These are phyloP conservation scores for Colletotrichum magnum DNA, from an alignment of 2,329 filamentous ascomycete genomes.

Conservation along the genomic window DNA sequence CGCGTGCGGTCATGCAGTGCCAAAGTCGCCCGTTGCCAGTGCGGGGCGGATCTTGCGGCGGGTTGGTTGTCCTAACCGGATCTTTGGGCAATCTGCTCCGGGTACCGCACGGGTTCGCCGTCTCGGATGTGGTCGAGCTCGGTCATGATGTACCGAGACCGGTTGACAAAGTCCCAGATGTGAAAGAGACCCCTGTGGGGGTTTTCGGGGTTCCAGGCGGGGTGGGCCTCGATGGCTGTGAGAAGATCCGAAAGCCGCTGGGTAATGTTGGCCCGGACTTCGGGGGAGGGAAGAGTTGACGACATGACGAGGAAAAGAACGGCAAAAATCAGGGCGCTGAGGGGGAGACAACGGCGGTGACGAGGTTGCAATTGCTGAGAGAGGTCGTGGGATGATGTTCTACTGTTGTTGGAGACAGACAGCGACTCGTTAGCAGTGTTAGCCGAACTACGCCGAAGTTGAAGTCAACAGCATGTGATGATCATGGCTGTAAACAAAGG, in stretches of 20 bases:
- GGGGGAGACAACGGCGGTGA: not conserved
- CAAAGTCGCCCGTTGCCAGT: not conserved
- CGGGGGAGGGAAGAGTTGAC: slow-evolving; percentile 43
- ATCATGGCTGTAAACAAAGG: not conserved
- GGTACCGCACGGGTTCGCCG: slow-evolving; percentile 50
- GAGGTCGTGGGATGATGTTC: not conserved
- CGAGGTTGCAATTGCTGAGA: not conserved
- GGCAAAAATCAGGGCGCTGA: too few relatives aligned
- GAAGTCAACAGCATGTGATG: not conserved
- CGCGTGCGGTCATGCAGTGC: not conserved
- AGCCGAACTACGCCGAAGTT: not conserved
- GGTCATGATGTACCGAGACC: slow-evolving; percentile 57
- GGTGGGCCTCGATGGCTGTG: slow-evolving; percentile 48
- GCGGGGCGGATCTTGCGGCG: not conserved
- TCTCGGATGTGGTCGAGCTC: slow-evolving; percentile 56
- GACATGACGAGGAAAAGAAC: slow-evolving; percentile 24
- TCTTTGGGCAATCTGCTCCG: slow-evolving; percentile 52
- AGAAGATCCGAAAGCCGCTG: slow-evolving; percentile 47
- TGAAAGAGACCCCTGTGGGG: slow-evolving; percentile 52
- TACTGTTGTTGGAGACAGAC: not conserved
- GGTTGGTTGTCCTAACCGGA: slow-evolving; percentile 43
- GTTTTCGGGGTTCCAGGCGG: slow-evolving; percentile 46
- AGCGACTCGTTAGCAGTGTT: not conserved
- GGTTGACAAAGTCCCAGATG: slow-evolving; percentile 58
- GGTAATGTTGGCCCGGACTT: slow-evolving; percentile 46